Base-by-base conservation (phyloP, 441 rosid genomes). In the Viola pubescens region DNA sequence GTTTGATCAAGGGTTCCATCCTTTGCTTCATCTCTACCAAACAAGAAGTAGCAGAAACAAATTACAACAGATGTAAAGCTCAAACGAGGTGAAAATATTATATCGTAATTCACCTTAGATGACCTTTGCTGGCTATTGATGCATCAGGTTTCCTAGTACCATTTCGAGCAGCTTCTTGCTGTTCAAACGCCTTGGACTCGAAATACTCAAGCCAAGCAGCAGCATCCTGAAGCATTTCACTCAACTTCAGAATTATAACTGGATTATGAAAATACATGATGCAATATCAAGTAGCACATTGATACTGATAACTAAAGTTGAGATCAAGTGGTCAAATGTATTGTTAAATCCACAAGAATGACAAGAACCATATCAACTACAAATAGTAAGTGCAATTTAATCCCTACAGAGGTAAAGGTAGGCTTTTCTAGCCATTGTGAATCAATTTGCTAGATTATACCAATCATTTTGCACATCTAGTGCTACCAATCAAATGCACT, bases 141-240 rank as follows among this genome's bases (percentile, higher is more conserved):
- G 81, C 82, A 74, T 86, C 89, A 12, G 81, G 85, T 73, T 86
- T 85, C 54, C 74, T 82, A 59, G 83, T 77, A 67, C 92, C 92
- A 75, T 75, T 78, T 43, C 79, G 69, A 16, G 80, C 85, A 7
- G 84, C 88, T 67, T 85, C 92, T 69, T 85, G 89, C 71, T 83
- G 87, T 62, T 85, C 92, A 52, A 81, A 69, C 53, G 83, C 89
- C 69, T 74, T 85, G 47, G 89, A 81, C 61, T 85, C 87, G 72
- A 85, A 85, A 59, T 85, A 85, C 64, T 83, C 87, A 42, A 83
- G 92, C 92, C 89, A 85, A 49, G 89, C 89, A 67, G 85, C 89
- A 76, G 92, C 87, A 73, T 85, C 88, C 92, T 85, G 73, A 51
- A 65, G 52, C 53, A 62, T 70, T 47, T 26, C 34, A 26, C 34